Base-by-base conservation (phyloP, 1,139 yeast genomes). In the Saccharomyces hybrid region DNA sequence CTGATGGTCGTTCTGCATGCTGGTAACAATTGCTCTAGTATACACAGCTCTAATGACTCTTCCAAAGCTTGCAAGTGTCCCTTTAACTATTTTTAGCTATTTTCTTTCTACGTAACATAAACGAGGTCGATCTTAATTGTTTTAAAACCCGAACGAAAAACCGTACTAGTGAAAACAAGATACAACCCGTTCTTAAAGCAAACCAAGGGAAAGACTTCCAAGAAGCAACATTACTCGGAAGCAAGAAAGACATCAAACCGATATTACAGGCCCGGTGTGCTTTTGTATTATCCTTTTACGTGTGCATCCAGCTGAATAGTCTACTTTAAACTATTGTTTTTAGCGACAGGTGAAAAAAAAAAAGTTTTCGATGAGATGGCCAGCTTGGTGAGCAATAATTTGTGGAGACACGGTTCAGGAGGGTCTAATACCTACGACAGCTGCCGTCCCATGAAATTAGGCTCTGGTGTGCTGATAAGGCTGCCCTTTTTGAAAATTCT, bases 391-490 rank as follows among this genome's bases (percentile, higher is more conserved):
- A 19, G 19, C 12, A 38, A 16, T 21, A 11, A 38, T 7, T 38
- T 38, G n/a, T 38, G 44, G 44, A 16, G 44, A 38, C 44, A 38
- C 19, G 24, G 38, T 12, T n/a, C 49, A 16, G 29, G 16, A 11
- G 8, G 38, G 3, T n/a, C 14, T 9, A 11, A 52, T 11, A 12
- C 21, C 16, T 67, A 62, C 53, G 54, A 42, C 11, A 64, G 66
- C 51, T 66, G 71, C 49, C n/a, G 49, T 38, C 47, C 42, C 2
- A 57, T 53, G 29, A 42, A 55, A 11, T 46, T 66, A 41, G 69
- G 68, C 4, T 49, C 54, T 32, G 71, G 71, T 6, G 29, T 67
- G 2, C 28, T 67, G 21, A 47, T 68, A n/a, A 58, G 62, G 44
- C 47, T 38, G 38, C 50, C 38, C 11, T 47, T 55, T 38, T 59